Percentiles rank a stretch among this genome's conserved stretches.
Evolutionary conservation across 164 flowering plant species (phyloP).

Genomic region (Chimonanthus praecox): DNA sequence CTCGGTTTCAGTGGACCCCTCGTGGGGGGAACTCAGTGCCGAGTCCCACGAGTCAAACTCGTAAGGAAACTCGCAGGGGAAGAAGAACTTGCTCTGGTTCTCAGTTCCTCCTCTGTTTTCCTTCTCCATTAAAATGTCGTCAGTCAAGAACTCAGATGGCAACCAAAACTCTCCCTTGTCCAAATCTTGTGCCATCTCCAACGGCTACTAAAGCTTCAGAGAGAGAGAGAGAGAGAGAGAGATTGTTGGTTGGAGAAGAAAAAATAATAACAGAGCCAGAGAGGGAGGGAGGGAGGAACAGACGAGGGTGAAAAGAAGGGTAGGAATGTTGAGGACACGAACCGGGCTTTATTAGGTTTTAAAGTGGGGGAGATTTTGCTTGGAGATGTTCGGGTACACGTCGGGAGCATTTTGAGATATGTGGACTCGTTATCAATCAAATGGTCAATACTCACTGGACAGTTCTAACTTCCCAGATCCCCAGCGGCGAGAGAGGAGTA

Average conservation of each 20-base stretch:
- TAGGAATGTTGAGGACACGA: not conserved
- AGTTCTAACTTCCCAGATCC: too few relatives aligned
- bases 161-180: constrained; percentile 68
- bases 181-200: constrained; percentile 38
- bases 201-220: not conserved
- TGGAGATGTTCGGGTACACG: not conserved
- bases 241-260: too few relatives aligned
- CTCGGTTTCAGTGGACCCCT: constrained; percentile 28
- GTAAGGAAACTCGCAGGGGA: constrained; percentile 48
- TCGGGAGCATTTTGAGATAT: not conserved
- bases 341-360: not conserved
- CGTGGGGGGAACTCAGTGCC: constrained; percentile 30
- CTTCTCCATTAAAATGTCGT: constrained; percentile 35
- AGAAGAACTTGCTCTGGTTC: constrained; percentile 8
- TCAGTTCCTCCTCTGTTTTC: not conserved
- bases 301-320: not conserved
- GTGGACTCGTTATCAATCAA: too few relatives aligned
- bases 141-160: constrained; percentile 51
- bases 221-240: too few relatives aligned
- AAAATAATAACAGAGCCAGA: not conserved
- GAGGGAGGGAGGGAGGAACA: not conserved
- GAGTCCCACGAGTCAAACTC: constrained; percentile 33
- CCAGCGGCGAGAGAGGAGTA: too few relatives aligned
- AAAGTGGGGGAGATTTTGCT: not conserved
- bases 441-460: too few relatives aligned